phyloP scores from a whole-genome alignment of 345 rosid species.

The Eucalyptus caleyi region DNA sequence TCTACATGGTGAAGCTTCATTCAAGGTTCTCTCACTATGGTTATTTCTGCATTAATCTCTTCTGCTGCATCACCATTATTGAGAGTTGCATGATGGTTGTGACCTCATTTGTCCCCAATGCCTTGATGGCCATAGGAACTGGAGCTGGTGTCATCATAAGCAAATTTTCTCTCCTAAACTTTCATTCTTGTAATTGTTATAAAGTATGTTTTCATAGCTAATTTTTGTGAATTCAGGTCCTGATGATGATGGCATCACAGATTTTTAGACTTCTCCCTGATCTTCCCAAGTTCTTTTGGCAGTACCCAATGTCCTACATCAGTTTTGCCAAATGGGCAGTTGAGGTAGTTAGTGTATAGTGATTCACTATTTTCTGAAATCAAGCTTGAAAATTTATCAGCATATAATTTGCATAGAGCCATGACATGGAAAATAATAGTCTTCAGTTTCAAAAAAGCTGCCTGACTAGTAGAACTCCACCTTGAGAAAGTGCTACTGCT shows the following conservation, averaged over 20 bases:
- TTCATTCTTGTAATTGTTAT: not conserved
- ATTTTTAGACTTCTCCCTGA: not conserved
- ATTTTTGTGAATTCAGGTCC: not conserved
- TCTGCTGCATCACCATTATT: not conserved
- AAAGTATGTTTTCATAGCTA: not conserved
- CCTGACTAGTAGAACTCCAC: not conserved
- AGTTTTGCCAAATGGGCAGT: not conserved
- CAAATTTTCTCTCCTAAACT: not conserved
- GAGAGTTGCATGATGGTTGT: not conserved
- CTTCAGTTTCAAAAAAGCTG: not conserved
- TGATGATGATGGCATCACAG: not conserved
- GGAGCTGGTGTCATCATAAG: not conserved
- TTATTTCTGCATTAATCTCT: not conserved
- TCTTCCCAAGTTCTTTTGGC: constrained; percentile 2
- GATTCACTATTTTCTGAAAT: not conserved
- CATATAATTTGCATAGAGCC: not conserved
- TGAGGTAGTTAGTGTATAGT: not conserved
- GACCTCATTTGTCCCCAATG: not conserved
- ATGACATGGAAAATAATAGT: not conserved
- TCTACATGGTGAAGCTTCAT: not conserved
- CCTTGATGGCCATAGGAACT: not conserved
- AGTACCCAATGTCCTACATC: not conserved
- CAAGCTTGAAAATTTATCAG: not conserved
- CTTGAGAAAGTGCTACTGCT: not conserved
- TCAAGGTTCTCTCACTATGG: not conserved